Base-by-base conservation (phyloP, 495 filamentous ascomycete genomes). In the Lophiotrema nucula region DNA sequence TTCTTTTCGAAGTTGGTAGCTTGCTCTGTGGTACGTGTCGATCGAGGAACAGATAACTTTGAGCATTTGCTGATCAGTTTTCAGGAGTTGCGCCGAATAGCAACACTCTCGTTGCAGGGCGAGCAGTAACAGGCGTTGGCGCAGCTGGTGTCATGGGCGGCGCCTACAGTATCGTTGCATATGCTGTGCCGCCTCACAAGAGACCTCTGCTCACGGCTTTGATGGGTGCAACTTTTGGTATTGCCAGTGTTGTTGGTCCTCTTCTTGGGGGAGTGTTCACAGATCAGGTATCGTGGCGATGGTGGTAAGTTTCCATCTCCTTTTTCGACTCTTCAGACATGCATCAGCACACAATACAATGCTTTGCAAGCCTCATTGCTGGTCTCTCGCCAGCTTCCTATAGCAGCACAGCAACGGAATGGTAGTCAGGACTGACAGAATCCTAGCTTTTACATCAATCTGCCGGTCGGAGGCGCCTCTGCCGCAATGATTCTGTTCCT, bases 11-110 rank as follows among this genome's bases (percentile, higher is more conserved):
- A 64, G 42, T 93, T 12, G 91, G 92, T 21, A 88, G 83, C n/a
- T 70, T 90, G 39, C 73, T 96, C 58, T 96, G 89, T 69, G 91
- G n/a, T n/a, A n/a, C n/a, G n/a, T n/a, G n/a, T n/a, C n/a, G n/a
- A n/a, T n/a, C n/a, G n/a, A n/a, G n/a, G n/a, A n/a, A n/a, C n/a
- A n/a, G n/a, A n/a, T n/a, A n/a, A n/a, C n/a, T n/a, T n/a, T n/a
- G n/a, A n/a, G n/a, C n/a, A n/a, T n/a, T n/a, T n/a, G n/a, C n/a
- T n/a, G n/a, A n/a, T n/a, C n/a, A n/a, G n/a, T n/a, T n/a, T n/a
- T n/a, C n/a, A n/a, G n/a, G 8, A 21, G 80, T 83, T 2, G 86
- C 91, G 1, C 86, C 88, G 0, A 88, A 73, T 52, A 92, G 87
- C 0, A 75, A 82, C 0, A 81, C 82, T 3, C 74, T 96, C 26